Base-by-base conservation (phyloP, 179 eudicot species). In the Carnegiea gigantea region DNA sequence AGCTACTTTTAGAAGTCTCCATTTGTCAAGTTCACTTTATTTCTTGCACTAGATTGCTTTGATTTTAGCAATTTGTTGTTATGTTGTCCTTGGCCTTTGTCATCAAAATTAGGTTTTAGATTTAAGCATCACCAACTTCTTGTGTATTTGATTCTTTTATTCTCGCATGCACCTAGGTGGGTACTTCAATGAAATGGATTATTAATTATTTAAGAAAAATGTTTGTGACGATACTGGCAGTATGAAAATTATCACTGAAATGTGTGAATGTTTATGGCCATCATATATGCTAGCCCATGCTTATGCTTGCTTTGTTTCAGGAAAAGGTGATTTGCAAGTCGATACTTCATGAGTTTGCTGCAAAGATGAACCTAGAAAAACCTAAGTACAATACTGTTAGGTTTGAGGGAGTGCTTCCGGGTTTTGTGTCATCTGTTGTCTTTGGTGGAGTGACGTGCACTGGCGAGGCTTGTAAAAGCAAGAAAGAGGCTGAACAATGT, bases 401-500 rank as follows among this genome's bases (percentile, higher is more conserved):
- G 73, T 44, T 77, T 64, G 82, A 81, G 70, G 87, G 84, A n/a
- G 6, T 73, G 76, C 23, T 87, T 73, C 89, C 90, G 40, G 73
- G 81, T 67, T 92, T 91, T 83, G 83, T 76, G 2, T 90, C 93
- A 40, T 81, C 88, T 33, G 20, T 90, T 86, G 76, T 59, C 20
- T 88, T 94, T 74, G 82, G 89, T 70, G 93, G 90, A 18, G 85
- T 72, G 75, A 84, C 81, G 5, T 91, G 85, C 77, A 75, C 83
- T 33, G 93, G 98, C 73, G 88, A 81, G 26, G 80, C 77, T 21
- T 87, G 85, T 65, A 83, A 78, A 68, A 90, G 12, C 85, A 92
- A 92, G 81, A 94, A 89, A 85, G 95, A 94, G 71, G 92, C 97
- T 28, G 95, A 92, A 80, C 91, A 90, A 76, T 67, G 88, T 77